Conservation (phyloP, 345 rosid genomes). For the Raphanus sativus region DNA sequence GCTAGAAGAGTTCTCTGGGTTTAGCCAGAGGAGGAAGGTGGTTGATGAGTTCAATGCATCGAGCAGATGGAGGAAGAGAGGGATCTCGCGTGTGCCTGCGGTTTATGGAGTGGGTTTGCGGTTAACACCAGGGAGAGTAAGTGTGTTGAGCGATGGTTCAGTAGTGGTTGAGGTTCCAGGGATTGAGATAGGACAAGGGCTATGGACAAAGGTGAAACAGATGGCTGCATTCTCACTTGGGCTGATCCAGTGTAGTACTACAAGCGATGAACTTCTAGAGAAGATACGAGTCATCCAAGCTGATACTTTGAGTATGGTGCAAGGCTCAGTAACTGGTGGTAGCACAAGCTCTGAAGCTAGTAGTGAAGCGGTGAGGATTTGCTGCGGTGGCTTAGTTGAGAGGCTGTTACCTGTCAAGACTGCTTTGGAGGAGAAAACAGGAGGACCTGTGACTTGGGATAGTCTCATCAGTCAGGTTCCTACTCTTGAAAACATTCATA, state of each 20-base stretch:
- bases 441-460: conserved; percentile 71
- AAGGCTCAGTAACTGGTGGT: conserved; percentile 75
- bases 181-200: conserved; percentile 89
- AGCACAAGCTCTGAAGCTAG: conserved; percentile 91
- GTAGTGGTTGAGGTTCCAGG: conserved; percentile 92
- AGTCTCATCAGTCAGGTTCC: conserved; percentile 69
- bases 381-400: conserved; percentile 68
- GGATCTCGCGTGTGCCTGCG: conserved; percentile 76
- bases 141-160: conserved; percentile 79
- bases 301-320: conserved; percentile 74
- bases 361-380: conserved; percentile 73
- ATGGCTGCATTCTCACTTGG: conserved; percentile 79
- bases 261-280: conserved; percentile 48
- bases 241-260: conserved; percentile 51
- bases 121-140: conserved; percentile 78
- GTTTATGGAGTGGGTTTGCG: conserved; percentile 44
- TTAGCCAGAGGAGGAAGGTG: conserved; percentile 47
- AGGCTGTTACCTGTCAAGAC: conserved; percentile 60
- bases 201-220: conserved; percentile 95
- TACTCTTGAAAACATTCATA: conserved; percentile 3
- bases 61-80: conserved; percentile 72
- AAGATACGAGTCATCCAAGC: conserved; percentile 73
- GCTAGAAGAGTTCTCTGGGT: conserved; percentile 51
- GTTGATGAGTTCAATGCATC: conserved; percentile 58
- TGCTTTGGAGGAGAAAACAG: conserved; percentile 45